Evolutionary conservation across 2,329 filamentous ascomycete species (phyloP).

Genomic region (Xylariales sp.): DNA sequence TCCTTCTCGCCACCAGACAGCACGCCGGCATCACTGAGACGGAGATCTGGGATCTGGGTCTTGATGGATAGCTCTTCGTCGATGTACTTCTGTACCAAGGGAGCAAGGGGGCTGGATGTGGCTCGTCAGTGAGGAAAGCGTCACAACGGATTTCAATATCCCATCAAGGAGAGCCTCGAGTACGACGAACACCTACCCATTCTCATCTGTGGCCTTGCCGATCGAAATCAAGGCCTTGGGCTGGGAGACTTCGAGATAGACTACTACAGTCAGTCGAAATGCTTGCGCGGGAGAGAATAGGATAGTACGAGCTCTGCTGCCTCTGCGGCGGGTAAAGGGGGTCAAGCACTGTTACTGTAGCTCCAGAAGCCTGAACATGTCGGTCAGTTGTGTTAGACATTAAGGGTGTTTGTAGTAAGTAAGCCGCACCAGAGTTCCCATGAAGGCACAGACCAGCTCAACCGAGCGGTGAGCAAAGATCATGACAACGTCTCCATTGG

Average conservation of each 20-base stretch:
- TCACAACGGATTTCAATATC: no score
- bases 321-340: slow-evolving; percentile 76
- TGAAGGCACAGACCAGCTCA: slow-evolving; percentile 61
- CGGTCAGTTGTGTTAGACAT: slow-evolving; percentile 28
- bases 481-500: slow-evolving; percentile 86
- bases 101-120: slow-evolving; percentile 52
- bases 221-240: slow-evolving; percentile 71
- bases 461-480: slow-evolving; percentile 82
- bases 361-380: slow-evolving; percentile 41
- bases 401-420: slow-evolving; percentile 29
- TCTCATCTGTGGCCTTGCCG: slow-evolving; percentile 65
- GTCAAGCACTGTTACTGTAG: slow-evolving; percentile 65
- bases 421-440: slow-evolving; percentile 58
- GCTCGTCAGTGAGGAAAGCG: no score
- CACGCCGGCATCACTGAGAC: slow-evolving; percentile 64
- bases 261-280: no score
- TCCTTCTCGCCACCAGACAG: slow-evolving; percentile 64
- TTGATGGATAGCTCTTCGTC: slow-evolving; percentile 67
- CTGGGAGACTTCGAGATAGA: slow-evolving; percentile 73
- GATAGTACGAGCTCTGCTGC: slow-evolving; percentile 78
- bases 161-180: no score
- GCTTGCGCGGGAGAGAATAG: no score
- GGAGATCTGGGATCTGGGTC: slow-evolving; percentile 69
- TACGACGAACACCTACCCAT: no score
- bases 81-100: slow-evolving; percentile 59